Evolutionary conservation across 2,329 filamentous ascomycete species (phyloP).

Genomic region (Tolypocladium amazonense): DNA sequence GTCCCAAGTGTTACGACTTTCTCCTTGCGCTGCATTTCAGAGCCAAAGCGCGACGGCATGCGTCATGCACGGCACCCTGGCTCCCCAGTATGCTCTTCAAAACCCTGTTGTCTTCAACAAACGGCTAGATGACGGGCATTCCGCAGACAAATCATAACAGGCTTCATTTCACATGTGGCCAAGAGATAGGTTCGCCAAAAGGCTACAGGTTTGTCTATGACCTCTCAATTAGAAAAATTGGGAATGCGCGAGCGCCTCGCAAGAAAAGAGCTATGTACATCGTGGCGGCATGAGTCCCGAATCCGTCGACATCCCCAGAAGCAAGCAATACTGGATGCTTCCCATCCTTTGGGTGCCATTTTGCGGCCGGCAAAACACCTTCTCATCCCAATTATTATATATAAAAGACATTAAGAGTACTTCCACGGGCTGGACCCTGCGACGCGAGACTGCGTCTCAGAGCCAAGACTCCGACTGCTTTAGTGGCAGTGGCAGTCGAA

Average conservation of each 20-base stretch:
- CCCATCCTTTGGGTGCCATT: neutral
- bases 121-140: neutral
- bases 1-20: neutral
- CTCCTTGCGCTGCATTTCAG: neutral
- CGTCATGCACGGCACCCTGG: too few relatives aligned
- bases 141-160: neutral
- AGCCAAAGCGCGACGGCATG: too few relatives aligned
- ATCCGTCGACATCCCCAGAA: slow-evolving; percentile 1
- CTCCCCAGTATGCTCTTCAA: too few relatives aligned
- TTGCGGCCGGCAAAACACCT: neutral
- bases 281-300: slow-evolving; percentile 4
- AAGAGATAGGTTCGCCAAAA: neutral
- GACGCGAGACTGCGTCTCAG: neutral
- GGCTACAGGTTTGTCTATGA: neutral
- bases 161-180: neutral
- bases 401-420: neutral
- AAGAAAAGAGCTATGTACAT: slow-evolving; percentile 5
- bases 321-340: neutral
- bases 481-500: slow-evolving; percentile 24
- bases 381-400: neutral
- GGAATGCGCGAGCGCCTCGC: neutral
- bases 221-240: neutral
- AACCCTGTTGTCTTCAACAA: too few relatives aligned
- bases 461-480: neutral
- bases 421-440: neutral